Base-by-base conservation (phyloP, 2,329 filamentous ascomycete species). In the Neonectria ditissima region DNA sequence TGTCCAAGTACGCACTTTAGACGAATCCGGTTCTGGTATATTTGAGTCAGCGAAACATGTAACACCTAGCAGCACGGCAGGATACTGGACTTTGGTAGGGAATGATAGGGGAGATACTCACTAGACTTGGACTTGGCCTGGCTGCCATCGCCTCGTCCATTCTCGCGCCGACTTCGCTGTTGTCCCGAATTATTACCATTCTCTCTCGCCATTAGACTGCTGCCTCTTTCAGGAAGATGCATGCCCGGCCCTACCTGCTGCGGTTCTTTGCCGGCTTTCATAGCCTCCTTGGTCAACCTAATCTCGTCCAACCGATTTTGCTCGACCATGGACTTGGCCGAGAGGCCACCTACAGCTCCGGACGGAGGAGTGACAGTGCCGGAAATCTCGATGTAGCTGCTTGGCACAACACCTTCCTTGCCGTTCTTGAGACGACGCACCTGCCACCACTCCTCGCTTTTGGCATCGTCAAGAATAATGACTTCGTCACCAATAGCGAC, bases 381-480 rank as follows among this genome's bases (percentile, higher is more conserved):
- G 22, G 89, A 94, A 55, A 97, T 83, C 78, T 99, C 95, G 71
- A 99, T 91, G 75, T 98, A 99, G 79, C 93, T 97, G 82, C 94
- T 96, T 14, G 96, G 96, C 9, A 99, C 94, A 26, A 99, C 96
- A 41, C 96, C 96, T 80, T 97, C 93, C 76, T 94, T 96, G 71
- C 93, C 93, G 76, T 94, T 98, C 81, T 94, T 97, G 67, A 97
- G 75, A 37, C 94, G 89, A 63, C 92, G 89, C 37, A 99, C 93
- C 83, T 96, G 94, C 95, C 96, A 98, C 96, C 96, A 99, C 76
- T 99, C 96, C 63, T 97, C 94, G 66, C 94, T 97, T 80, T 94
- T 96, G 34, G 85, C 88, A 74, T 97, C 94, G 75, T 99, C 95
- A 59, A 98, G 78, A 57, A 99, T 84, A 45, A 97, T 82, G 43